Conservation (phyloP, 1,139 yeast genomes). For the Diutina pseudorugosa region DNA sequence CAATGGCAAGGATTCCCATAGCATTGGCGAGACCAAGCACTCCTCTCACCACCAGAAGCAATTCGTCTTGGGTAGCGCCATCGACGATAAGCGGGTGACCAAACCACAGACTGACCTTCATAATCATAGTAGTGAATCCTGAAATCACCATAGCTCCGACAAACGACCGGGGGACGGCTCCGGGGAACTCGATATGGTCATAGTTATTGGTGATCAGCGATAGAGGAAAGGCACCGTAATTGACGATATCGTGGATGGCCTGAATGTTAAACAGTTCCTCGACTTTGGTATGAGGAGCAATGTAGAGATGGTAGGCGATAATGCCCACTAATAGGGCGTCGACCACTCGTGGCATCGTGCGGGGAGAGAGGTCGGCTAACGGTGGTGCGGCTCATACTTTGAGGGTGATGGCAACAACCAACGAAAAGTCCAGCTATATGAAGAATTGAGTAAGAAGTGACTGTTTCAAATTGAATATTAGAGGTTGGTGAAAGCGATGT, state of each 20-base stretch:
- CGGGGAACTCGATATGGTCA: conserved; percentile 76
- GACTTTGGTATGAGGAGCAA: conserved; percentile 80
- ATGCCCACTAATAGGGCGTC: conserved; percentile 18
- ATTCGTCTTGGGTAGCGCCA: conserved; percentile 22
- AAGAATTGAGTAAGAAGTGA: too few species aligned
- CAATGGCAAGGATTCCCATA: conserved; percentile 15
- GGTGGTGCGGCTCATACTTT: background rate
- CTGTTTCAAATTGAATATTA: too few species aligned
- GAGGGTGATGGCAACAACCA: too few species aligned
- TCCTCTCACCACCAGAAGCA: conserved; percentile 40
- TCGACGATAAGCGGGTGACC: conserved; percentile 13
- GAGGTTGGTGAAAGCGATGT: too few species aligned
- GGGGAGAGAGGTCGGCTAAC: background rate
- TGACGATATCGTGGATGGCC: conserved; percentile 73
- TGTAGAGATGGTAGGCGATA: conserved; percentile 31
- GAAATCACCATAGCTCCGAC: conserved; percentile 59
- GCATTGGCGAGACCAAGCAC: conserved; percentile 42
- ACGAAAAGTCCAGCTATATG: too few species aligned
- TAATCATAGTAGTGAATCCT: conserved; percentile 20
- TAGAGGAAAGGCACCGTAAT: conserved; percentile 39
- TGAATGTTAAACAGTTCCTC: conserved; percentile 91
- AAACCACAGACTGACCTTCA: conserved; percentile 11
- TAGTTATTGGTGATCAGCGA: conserved; percentile 28
- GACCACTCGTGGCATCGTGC: conserved; percentile 6
- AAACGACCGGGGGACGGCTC: conserved; percentile 82